Percentiles rank a stretch among this genome's conserved stretches.
Evolutionary conservation across 805 yeast genomes (phyloP).

Genomic region (Metschnikowia shivogae): DNA sequence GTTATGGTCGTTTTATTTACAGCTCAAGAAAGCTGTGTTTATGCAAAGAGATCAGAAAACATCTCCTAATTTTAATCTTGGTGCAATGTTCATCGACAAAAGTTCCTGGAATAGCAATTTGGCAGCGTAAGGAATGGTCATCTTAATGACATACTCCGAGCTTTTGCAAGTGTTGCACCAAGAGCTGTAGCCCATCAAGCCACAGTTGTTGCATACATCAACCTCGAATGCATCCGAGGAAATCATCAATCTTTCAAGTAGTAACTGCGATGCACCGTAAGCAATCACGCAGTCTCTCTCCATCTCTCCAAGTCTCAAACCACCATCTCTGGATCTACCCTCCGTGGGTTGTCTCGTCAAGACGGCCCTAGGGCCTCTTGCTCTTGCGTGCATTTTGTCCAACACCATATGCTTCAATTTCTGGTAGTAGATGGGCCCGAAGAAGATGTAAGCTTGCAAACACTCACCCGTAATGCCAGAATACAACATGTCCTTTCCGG

Average conservation of each 20-base stretch:
- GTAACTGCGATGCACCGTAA: slow-evolving; percentile 86
- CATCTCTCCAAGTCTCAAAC: slow-evolving; percentile 98
- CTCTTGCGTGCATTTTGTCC: slow-evolving; percentile 99
- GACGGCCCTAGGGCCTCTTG: slow-evolving; percentile 98
- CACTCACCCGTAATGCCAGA: slow-evolving; percentile 98
- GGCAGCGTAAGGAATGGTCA: slow-evolving; percentile 99
- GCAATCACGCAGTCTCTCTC: slow-evolving; percentile 99
- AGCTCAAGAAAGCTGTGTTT: neutral
- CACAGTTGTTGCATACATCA: slow-evolving; percentile 90
- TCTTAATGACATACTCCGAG: slow-evolving; percentile 77
- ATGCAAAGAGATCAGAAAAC: slow-evolving; percentile 47
- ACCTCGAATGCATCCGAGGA: slow-evolving; percentile 98
- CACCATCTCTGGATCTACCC: slow-evolving; percentile 99
- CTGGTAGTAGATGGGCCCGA: slow-evolving; percentile 97
- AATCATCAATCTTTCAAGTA: slow-evolving; percentile 90
- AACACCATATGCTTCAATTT: slow-evolving; percentile 98
- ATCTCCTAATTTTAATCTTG: slow-evolving; percentile 85
- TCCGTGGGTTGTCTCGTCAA: slow-evolving; percentile 91
- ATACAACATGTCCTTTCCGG: slow-evolving; percentile 96
- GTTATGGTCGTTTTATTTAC: neutral
- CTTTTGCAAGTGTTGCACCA: slow-evolving; percentile 98
- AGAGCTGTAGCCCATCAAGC: slow-evolving; percentile 93
- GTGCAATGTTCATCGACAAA: slow-evolving; percentile 98
- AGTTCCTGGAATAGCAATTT: slow-evolving; percentile 94
- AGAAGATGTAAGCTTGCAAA: slow-evolving; percentile 94